A percentile compares a stretch with the other conserved stretches of the same genome.
phyloP scores from a whole-genome alignment of 2,329 filamentous ascomycete species.

The Trichophyton verrucosum region DNA sequence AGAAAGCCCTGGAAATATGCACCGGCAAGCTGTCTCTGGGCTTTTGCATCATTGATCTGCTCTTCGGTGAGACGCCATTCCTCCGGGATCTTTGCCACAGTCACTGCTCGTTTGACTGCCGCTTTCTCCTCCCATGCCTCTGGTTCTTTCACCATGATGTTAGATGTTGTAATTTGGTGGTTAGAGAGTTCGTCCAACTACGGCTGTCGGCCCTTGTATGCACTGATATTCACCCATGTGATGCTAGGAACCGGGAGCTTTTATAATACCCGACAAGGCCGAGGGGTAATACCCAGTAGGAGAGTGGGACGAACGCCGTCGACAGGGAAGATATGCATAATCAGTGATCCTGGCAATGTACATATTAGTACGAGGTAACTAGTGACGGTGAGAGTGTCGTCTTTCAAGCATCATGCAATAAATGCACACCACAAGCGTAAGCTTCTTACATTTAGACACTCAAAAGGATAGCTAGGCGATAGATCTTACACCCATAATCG shows the following conservation, averaged over 20 bases:
- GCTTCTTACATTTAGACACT: no score
- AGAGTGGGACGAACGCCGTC: no score
- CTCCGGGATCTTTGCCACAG: conserved; percentile 4
- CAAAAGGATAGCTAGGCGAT: no score
- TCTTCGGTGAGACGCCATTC: conserved; percentile 8
- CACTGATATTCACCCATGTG: background rate
- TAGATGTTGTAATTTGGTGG: background rate
- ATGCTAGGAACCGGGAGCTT: background rate
- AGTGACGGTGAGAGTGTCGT: no score
- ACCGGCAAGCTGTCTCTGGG: conserved; percentile 8
- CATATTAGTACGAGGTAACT: no score
- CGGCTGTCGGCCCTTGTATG: background rate
- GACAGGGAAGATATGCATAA: no score
- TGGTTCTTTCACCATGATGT: background rate
- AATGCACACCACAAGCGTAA: background rate
- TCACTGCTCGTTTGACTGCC: conserved; percentile 6
- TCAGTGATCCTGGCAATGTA: no score
- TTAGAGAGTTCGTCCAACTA: background rate
- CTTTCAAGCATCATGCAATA: no score
- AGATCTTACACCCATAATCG: no score
- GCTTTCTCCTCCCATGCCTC: conserved; percentile 3
- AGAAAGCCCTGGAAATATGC: conserved; percentile 8
- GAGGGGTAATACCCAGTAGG: background rate
- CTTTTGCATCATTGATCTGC: conserved; percentile 3
- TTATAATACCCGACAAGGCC: background rate